A percentile compares a stretch with the other conserved stretches of the same genome.
These are phyloP conservation scores for Wickerhamomyces strasburgensis DNA, from an alignment of 805 yeast species.

Conservation along the genomic window DNA sequence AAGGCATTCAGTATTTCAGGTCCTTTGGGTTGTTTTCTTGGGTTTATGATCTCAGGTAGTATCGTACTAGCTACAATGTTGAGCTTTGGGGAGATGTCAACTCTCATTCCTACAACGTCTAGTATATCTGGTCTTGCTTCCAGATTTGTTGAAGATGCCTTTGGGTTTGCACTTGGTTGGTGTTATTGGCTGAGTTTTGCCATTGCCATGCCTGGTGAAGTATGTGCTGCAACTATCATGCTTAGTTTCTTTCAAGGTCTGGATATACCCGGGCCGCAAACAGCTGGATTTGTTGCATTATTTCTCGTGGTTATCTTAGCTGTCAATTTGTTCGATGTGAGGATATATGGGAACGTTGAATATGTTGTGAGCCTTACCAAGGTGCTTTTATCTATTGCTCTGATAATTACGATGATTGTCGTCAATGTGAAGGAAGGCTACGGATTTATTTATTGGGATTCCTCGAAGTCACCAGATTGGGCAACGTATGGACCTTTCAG, in stretches of 20 bases:
- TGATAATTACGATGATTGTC: conserved; percentile 61
- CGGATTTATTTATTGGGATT: conserved; percentile 73
- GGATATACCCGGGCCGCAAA: conserved; percentile 39
- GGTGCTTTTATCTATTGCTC: conserved; percentile 44
- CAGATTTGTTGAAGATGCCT: conserved; percentile 71
- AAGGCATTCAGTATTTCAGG: conserved; percentile 72
- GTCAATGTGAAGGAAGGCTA: conserved; percentile 44
- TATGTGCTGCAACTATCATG: conserved; percentile 76
- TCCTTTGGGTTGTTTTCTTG: conserved; percentile 69
- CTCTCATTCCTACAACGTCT: conserved; percentile 72
- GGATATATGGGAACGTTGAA: conserved; percentile 72
- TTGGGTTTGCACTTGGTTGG: conserved; percentile 72
- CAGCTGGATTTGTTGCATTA: conserved; percentile 66
- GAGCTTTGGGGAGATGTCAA: conserved; percentile 78
- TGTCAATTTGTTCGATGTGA: conserved; percentile 62
- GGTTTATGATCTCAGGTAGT: conserved; percentile 59
- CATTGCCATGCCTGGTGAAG: conserved; percentile 71
- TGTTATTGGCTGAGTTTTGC: conserved; percentile 70
- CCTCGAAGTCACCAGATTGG: conserved; percentile 42
- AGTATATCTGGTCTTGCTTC: conserved; percentile 74
- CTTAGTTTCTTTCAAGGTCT: conserved; percentile 59
- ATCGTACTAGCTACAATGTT: conserved; percentile 65
- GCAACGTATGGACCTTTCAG: conserved; percentile 65
- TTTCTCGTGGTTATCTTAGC: conserved; percentile 41
- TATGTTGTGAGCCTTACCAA: conserved; percentile 57